Evolutionary conservation across 345 rosid genomes (phyloP), one percentile per base, ranked within the genome.

Genomic region (Euphorbia pulcherrima): DNA sequence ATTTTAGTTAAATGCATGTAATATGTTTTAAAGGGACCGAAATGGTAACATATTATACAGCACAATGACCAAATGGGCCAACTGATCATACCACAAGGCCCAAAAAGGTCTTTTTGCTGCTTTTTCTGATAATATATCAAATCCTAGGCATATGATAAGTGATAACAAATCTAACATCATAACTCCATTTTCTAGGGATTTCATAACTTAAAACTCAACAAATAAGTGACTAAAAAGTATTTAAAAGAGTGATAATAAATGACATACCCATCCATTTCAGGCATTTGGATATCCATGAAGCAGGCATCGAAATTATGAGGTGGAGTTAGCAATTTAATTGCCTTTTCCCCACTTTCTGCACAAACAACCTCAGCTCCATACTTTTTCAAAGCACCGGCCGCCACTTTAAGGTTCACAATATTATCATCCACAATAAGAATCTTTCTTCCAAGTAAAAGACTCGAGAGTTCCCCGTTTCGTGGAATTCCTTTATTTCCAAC

Each of bases 281-380:
- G 98, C 98, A 93, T 93, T 72, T 93, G 98, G 73, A 93, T 89
- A 78, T 93, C 98, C 98, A 93, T 93, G 85, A 93, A 93, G 82
- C 98, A 93, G 37, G 98, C 97, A 79, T 93, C 92, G 71, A 90
- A 93, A 48, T 73, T 44, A 68, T 93, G 98, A 2, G 92, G 96
- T 51, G 94, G 92, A 63, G 68, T 69, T 30, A 93, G 96, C 75
- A 84, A 67, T 16, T 75, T 33, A 54, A 86, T 79, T 1, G 98
- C 97, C 67, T 84, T 72, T 62, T 70, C 72, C 52, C 98, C 98
- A 16, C 90, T 86, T 53, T 81, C 81, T 26, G 79, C 85, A 62
- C 88, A 82, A 48, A 87, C 88, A 65, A 93, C 98, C n/a, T 86
- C 90, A 71, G 97, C 98, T 68, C 98, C 98, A 57, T 88, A 93